These are phyloP conservation scores for Aphanomyces astaci DNA, from an alignment of 352 stramenopile genomes.

Conservation along the genomic window DNA sequence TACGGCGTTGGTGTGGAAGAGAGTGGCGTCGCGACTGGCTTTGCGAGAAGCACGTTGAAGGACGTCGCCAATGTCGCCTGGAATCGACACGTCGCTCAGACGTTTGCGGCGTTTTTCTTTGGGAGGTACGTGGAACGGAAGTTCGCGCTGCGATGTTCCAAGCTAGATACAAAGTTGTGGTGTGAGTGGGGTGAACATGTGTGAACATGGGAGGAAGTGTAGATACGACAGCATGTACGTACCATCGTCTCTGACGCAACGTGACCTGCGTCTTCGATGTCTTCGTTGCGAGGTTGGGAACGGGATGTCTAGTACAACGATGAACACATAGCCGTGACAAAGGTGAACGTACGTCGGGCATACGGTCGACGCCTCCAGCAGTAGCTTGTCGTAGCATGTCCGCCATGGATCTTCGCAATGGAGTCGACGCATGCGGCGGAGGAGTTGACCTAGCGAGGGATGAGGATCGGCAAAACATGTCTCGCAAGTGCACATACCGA, in stretches of 20 bases:
- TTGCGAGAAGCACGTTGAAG: slow-evolving; percentile 13
- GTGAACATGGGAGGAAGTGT: neutral
- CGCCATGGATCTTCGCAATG: slow-evolving; percentile 9
- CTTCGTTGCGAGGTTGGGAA: neutral
- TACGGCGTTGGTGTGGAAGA: slow-evolving; percentile 17
- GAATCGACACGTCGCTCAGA: slow-evolving; percentile 8
- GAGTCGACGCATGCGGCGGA: neutral
- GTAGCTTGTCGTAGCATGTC: slow-evolving; percentile 14
- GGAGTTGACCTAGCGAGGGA: neutral
- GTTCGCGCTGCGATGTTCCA: neutral
- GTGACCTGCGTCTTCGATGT: slow-evolving; percentile 18
- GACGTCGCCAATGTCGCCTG: slow-evolving; percentile 7
- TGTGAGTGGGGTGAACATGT: no score
- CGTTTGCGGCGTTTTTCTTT: slow-evolving; percentile 7
- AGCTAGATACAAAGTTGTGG: neutral
- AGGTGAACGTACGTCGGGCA: neutral
- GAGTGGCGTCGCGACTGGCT: slow-evolving; percentile 13
- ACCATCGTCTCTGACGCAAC: neutral
- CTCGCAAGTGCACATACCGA: neutral
- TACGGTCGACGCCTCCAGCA: neutral
- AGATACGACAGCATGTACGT: neutral
- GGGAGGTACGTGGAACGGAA: neutral
- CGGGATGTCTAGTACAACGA: neutral
- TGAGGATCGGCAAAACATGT: no score
- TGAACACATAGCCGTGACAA: neutral